These are phyloP conservation scores for Suillus bovinus DNA, from an alignment of 768 basidiomycete genomes.

Conservation along the genomic window DNA sequence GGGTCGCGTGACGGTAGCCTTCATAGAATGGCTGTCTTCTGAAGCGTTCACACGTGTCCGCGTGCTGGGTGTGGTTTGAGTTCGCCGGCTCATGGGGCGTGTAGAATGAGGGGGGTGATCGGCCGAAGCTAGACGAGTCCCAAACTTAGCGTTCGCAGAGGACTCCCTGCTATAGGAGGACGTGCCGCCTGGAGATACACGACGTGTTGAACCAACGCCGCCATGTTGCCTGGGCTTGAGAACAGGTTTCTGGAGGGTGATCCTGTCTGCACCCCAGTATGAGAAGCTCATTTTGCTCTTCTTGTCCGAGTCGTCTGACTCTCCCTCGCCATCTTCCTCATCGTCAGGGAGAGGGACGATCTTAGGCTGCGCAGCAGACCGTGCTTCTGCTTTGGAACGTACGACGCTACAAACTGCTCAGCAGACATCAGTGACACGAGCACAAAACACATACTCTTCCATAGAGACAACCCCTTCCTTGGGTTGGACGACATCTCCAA, in stretches of 20 bases:
- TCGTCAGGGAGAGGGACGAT: constrained; percentile 72
- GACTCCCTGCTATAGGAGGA: constrained; percentile 77
- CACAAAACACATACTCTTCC: constrained; percentile 72
- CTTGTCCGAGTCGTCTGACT: constrained; percentile 84
- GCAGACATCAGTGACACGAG: constrained; percentile 13
- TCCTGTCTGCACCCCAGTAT: constrained; percentile 91
- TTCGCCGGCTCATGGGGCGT: constrained; percentile 67
- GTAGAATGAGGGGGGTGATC: constrained; percentile 43
- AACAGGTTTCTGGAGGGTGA: constrained; percentile 81
- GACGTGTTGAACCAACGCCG: constrained; percentile 37
- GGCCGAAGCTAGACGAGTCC: constrained; percentile 71
- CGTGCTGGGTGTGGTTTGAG: constrained; percentile 44
- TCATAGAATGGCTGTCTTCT: constrained; percentile 67
- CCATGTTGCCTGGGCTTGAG: constrained; percentile 46
- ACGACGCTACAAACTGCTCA: constrained; percentile 51
- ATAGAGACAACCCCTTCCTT: constrained; percentile 82
- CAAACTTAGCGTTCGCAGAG: constrained; percentile 92
- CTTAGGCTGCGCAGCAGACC: constrained; percentile 57
- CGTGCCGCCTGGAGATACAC: constrained; percentile 42
- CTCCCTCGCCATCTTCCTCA: constrained; percentile 51
- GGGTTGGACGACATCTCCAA: constrained; percentile 74
- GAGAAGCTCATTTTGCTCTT: constrained; percentile 95
- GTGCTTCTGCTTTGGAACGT: constrained; percentile 64
- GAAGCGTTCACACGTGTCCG: constrained; percentile 47
- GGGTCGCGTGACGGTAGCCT: constrained; percentile 73